Base-by-base conservation (phyloP, 805 yeast species). In the Barnettozyma sucrosica region DNA sequence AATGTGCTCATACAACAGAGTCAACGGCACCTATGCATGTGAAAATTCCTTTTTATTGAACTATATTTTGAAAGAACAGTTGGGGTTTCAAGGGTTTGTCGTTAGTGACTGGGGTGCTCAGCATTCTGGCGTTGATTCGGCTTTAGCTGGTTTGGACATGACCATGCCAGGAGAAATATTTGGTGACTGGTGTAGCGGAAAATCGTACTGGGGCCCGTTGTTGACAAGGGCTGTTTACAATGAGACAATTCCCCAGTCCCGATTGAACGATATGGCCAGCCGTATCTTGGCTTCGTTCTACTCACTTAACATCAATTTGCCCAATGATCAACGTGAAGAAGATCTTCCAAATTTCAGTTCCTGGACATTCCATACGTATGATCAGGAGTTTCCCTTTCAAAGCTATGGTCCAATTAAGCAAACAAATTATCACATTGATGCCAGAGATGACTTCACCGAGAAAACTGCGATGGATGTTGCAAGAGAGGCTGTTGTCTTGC, bases 31-130 rank as follows among this genome's bases (percentile, higher is more conserved):
- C 1, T 75, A 76, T 51, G 75, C 82, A 7, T 80, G 85, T 57
- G 81, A 81, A 54, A 81, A 81, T 57, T 70, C 80, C 3, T 73
- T 75, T 50, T 65, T 79, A 39, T 53, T 81, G 52, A 80, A 80
- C 59, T 68, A 74, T 47, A 63, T 81, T 23, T 63, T 81, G 52
- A 81, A 80, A 62, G 81, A 74, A 42, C 84, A 81, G 59, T 62
- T 79, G 44, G 85, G 84, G 0, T 81, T 80, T 56, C 84, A 80
- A 63, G 86, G 85, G 0, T 80, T 78, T 60, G 81, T 80, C n/a
- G 74, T 79, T 48, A 71, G 81, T 24, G 85, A 80, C 57, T 79
- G 85, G 83, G 79, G 77, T n/a, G 85, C 82, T 5, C 81, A 75
- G 50, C 81, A 75, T 53, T 58, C 75, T 8, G 85, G 85, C 6